Percentiles rank a stretch among this genome's conserved stretches.
These are phyloP conservation scores for Colletotrichum navitas DNA, from an alignment of 2,329 filamentous ascomycete genomes.

Conservation along the genomic window DNA sequence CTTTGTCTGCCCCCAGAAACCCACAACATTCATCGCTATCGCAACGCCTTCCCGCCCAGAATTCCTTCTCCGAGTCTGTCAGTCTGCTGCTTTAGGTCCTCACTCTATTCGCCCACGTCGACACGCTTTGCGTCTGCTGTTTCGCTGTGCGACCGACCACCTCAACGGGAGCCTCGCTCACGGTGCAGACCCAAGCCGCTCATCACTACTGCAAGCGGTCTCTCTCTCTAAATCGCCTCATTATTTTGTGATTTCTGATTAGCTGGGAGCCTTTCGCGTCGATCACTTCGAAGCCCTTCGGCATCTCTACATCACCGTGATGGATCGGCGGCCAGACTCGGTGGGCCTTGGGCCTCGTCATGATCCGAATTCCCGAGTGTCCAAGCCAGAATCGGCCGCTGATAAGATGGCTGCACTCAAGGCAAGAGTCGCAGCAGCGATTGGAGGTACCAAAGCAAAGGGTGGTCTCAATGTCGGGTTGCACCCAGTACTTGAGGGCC, in stretches of 20 bases:
- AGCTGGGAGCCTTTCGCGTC: not conserved
- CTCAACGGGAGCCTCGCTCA: not conserved
- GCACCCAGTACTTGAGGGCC: constrained; percentile 78
- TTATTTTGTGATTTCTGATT: not conserved
- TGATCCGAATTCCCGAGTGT: constrained; percentile 66
- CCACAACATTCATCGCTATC: not conserved
- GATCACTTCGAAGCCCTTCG: not conserved
- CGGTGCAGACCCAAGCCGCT: not conserved
- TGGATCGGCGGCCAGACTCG: constrained; percentile 66
- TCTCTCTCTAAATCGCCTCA: not conserved
- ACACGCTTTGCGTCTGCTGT: not conserved
- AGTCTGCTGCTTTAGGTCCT: not conserved
- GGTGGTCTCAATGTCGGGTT: constrained; percentile 82
- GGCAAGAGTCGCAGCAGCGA: constrained; percentile 82
- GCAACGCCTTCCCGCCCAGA: not conserved
- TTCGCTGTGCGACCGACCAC: not conserved
- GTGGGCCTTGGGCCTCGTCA: constrained; percentile 68
- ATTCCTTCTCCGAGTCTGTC: not conserved
- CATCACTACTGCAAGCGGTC: not conserved
- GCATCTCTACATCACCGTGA: constrained; percentile 44
- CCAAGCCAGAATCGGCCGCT: constrained; percentile 69
- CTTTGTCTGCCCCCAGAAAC: not conserved
- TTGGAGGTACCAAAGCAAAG: constrained; percentile 68
- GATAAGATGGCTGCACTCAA: constrained; percentile 82
- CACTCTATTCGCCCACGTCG: not conserved